Base-by-base conservation (phyloP, 2,329 filamentous ascomycete genomes). In the Metarhizium sp. region DNA sequence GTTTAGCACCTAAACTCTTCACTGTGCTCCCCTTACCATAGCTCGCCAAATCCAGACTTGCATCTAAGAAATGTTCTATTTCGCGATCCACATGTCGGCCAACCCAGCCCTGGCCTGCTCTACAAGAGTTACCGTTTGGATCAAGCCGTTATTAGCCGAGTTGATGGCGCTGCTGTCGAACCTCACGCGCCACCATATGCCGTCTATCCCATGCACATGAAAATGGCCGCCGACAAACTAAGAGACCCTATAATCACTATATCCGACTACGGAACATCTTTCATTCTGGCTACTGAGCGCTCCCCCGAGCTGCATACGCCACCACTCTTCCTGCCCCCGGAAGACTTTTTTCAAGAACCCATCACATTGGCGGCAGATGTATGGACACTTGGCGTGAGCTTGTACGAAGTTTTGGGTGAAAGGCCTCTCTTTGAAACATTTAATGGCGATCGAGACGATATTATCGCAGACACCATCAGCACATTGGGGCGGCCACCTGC, bases 51-150 rank as follows among this genome's bases (percentile, higher is more conserved):
- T 54, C 52, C 20, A 60, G 66, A 63, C 54, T 50, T 69, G 48
- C 63, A 69, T 52, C 38, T 59, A 7, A 65, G 65, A 52, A 71
- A 70, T 55, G 55, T 66, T 45, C 63, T 70, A 16, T 29, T 54
- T 30, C n/a, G 36, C 34, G 46, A 30, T 25, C 46, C 46, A 34
- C 58, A 48, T 30, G 6, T 54, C 34, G 42, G 20, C 48, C 2
- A 51, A 18, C n/a, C 50, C 18, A 56, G 30, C 53, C 56, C 57
- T 8, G 36, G 30, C 16, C 54, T 59, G 45, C 49, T 64, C 10
- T 57, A 53, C 52, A 34, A 43, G 25, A 51, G 48, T 45, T 62
- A 60, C 56, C 36, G 42, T 32, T 52, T 58, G n/a, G 36, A 61
- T 30, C 50, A 54, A 20, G 48, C n/a, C 11, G 57, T 51, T 20